These are phyloP conservation scores for Corylus avellana DNA, from an alignment of 306 rosid species.

Conservation along the genomic window DNA sequence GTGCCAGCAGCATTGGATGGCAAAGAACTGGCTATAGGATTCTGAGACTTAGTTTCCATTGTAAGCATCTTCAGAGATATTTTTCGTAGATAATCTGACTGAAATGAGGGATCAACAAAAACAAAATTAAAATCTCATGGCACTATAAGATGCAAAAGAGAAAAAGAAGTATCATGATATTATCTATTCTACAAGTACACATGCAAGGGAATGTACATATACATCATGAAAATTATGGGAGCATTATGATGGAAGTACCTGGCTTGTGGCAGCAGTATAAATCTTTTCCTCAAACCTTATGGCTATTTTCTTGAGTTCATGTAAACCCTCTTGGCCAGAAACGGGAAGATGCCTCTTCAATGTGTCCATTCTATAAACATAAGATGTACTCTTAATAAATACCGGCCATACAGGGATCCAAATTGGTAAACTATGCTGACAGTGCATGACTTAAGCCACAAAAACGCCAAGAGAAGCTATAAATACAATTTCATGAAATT, in stretches of 20 bases:
- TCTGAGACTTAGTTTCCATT: constrained; percentile 55
- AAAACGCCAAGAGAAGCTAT: not conserved
- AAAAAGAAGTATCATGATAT: not conserved
- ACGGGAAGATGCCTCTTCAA: constrained; percentile 68
- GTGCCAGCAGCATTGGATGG: constrained; percentile 33
- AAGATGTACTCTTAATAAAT: not conserved
- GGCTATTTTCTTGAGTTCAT: constrained; percentile 63
- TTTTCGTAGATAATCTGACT: constrained; percentile 54
- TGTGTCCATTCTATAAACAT: constrained; percentile 62
- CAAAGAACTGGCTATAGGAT: constrained; percentile 26
- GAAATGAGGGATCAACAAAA: constrained; percentile 28
- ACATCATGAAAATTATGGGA: not conserved
- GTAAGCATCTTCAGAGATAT: constrained; percentile 54
- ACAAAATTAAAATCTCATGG: not conserved
- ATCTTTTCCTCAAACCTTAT: constrained; percentile 84
- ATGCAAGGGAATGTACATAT: not conserved
- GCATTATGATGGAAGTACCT: constrained; percentile 44
- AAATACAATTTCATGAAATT: not conserved
- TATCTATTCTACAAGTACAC: not conserved
- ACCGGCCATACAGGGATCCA: not conserved
- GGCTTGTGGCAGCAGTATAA: constrained; percentile 56
- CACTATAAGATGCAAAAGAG: not conserved
- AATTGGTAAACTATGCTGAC: not conserved
- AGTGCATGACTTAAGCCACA: not conserved
- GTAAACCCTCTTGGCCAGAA: constrained; percentile 61